These are phyloP conservation scores for Firmiana major DNA, from an alignment of 345 rosid genomes.

Conservation along the genomic window DNA sequence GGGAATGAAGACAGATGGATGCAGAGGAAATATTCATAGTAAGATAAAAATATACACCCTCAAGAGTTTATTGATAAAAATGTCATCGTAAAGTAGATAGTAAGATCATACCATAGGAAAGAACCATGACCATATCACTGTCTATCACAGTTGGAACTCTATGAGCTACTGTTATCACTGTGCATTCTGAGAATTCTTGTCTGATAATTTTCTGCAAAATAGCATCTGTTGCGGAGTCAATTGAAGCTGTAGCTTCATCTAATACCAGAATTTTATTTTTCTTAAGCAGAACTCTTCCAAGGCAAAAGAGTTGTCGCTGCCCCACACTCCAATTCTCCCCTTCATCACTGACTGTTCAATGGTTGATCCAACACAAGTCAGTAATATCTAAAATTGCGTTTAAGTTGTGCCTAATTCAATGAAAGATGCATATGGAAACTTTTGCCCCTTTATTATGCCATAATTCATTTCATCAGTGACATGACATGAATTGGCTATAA, in stretches of 20 bases:
- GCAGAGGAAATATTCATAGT: no score
- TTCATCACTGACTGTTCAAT: slow-evolving; percentile 53
- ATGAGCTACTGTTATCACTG: slow-evolving; percentile 67
- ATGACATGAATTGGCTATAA: not conserved
- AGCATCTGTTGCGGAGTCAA: slow-evolving; percentile 66
- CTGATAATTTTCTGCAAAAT: slow-evolving; percentile 55
- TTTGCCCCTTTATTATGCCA: not conserved
- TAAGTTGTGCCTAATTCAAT: not conserved
- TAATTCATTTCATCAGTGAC: no score
- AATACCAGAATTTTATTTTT: slow-evolving; percentile 57
- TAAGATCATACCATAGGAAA: slow-evolving; percentile 45
- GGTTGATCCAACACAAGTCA: not conserved
- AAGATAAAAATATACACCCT: no score
- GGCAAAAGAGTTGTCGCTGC: slow-evolving; percentile 65
- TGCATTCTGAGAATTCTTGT: slow-evolving; percentile 55
- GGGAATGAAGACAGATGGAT: not conserved
- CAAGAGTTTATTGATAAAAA: not conserved
- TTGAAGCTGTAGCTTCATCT: slow-evolving; percentile 71
- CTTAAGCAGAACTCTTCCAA: slow-evolving; percentile 58
- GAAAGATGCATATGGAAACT: not conserved
- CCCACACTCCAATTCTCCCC: slow-evolving; percentile 87
- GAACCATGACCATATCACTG: slow-evolving; percentile 80
- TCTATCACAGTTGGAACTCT: slow-evolving; percentile 65
- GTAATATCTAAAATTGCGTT: not conserved
- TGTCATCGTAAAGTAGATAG: not conserved